Conservation (phyloP, 2,329 filamentous ascomycete genomes). For the Ophiostoma fasciatum region DNA sequence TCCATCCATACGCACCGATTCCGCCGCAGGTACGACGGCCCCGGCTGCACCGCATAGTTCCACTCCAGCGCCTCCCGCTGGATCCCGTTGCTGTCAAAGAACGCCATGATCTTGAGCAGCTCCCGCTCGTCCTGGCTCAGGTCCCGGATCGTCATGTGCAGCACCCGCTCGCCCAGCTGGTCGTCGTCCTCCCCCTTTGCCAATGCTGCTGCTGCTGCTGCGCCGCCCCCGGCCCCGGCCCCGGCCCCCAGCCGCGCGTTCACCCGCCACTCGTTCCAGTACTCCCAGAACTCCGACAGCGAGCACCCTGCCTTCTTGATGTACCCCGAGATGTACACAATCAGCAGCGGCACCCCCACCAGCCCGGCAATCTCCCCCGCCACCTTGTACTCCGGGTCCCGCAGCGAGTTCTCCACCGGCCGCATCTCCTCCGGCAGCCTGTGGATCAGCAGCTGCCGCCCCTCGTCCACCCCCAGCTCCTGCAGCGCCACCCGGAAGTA, state of each 20-base stretch:
- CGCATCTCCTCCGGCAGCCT: constrained; percentile 8
- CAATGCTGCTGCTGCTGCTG: no score
- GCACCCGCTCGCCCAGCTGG: not conserved
- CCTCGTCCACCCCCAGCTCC: constrained; percentile 8
- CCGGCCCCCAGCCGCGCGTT: not conserved
- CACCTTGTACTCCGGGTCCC: constrained; percentile 8
- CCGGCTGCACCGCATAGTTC: constrained; percentile 3
- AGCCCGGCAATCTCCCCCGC: constrained; percentile 7
- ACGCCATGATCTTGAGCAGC: constrained; percentile 10
- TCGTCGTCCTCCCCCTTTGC: no score
- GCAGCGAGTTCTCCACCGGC: constrained; percentile 6
- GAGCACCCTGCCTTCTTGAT: constrained; percentile 9
- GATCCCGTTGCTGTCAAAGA: constrained; percentile 9
- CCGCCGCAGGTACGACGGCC: constrained; percentile 6
- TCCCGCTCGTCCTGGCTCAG: constrained; percentile 9
- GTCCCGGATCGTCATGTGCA: constrained; percentile 6
- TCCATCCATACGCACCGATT: no score
- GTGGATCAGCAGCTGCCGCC: constrained; percentile 7
- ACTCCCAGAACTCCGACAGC: constrained; percentile 10
- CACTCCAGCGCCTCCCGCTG: constrained; percentile 10
- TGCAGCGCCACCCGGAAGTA: constrained; percentile 8
- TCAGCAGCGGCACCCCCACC: constrained; percentile 8
- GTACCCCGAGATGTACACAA: constrained; percentile 10
- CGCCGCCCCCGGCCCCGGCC: no score
- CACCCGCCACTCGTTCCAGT: constrained; percentile 10